Evolutionary conservation across 2,329 filamentous ascomycete genomes (phyloP).

Genomic region (Pseudocercospora pini-densiflorae): DNA sequence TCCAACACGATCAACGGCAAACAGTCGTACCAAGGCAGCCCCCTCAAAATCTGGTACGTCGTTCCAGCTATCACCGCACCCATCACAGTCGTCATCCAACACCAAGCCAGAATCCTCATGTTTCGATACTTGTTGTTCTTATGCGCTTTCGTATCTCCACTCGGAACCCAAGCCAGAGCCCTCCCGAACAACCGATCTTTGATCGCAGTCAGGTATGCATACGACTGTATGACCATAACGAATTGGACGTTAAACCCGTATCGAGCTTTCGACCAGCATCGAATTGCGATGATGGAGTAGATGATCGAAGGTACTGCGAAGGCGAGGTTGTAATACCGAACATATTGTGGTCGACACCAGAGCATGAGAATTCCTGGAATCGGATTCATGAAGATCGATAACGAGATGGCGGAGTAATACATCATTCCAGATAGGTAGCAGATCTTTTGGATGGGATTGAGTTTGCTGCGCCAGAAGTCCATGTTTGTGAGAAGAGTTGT

Average conservation of each 20-base stretch:
- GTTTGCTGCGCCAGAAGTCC: conserved; percentile 47
- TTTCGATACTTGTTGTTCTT: conserved; percentile 51
- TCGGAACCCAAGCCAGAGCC: conserved; percentile 47
- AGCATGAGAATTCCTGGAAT: conserved; percentile 49
- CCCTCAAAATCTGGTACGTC: conserved; percentile 41
- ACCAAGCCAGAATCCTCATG: conserved; percentile 48
- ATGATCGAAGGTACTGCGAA: conserved; percentile 49
- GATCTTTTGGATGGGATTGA: conserved; percentile 47
- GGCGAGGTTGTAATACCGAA: conserved; percentile 52
- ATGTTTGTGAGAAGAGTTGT: conserved; percentile 48
- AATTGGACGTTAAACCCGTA: conserved; percentile 52
- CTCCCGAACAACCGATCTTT: conserved; percentile 48
- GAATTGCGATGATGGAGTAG: conserved; percentile 47
- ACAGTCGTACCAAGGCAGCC: conserved; percentile 47
- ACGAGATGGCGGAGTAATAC: conserved; percentile 48
- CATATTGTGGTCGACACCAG: conserved; percentile 46
- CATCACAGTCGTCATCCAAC: conserved; percentile 44
- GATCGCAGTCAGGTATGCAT: conserved; percentile 50
- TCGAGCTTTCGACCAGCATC: conserved; percentile 47
- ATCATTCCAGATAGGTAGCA: conserved; percentile 49
- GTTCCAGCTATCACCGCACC: conserved; percentile 44
- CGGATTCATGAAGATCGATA: conserved; percentile 48
- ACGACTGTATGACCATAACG: conserved; percentile 48
- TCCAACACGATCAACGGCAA: conserved; percentile 47
- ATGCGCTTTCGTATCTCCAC: conserved; percentile 46